Evolutionary conservation across 2,329 filamentous ascomycete species (phyloP).

Genomic region (Calonectria henricotiae): DNA sequence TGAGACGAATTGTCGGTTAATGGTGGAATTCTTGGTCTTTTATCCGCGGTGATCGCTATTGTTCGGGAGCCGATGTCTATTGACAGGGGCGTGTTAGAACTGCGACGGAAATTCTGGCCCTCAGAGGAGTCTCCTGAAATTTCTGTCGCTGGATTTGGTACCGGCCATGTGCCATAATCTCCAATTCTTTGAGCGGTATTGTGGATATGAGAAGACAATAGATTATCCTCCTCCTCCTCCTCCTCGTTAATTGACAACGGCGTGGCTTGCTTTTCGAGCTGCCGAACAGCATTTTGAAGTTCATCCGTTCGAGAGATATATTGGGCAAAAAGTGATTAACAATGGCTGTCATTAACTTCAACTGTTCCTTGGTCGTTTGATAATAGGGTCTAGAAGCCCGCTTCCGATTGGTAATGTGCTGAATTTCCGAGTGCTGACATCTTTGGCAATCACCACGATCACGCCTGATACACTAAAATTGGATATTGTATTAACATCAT

Average conservation of each 20-base stretch:
- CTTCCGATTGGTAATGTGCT: slow-evolving; percentile 8
- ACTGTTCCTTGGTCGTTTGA: slow-evolving; percentile 15
- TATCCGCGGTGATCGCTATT: background rate
- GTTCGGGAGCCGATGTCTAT: background rate
- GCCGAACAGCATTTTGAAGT: background rate
- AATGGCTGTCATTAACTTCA: slow-evolving; percentile 14
- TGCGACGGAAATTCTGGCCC: background rate
- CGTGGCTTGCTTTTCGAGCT: background rate
- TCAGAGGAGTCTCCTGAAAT: background rate
- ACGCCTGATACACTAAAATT: slow-evolving; percentile 1
- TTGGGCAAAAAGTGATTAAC: slow-evolving; percentile 3
- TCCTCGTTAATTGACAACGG: background rate
- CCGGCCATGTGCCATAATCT: background rate
- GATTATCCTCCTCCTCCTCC: background rate
- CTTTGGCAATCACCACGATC: slow-evolving; percentile 7
- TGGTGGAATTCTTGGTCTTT: background rate
- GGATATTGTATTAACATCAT: background rate
- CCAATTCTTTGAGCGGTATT: background rate
- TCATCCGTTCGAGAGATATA: background rate
- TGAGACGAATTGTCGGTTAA: background rate
- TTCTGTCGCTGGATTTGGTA: background rate
- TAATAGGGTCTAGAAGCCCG: slow-evolving; percentile 7
- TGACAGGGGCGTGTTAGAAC: background rate
- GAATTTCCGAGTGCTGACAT: background rate
- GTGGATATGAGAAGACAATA: background rate